Conservation (phyloP, 352 stramenopile genomes). For the Blastocystis sp. region DNA sequence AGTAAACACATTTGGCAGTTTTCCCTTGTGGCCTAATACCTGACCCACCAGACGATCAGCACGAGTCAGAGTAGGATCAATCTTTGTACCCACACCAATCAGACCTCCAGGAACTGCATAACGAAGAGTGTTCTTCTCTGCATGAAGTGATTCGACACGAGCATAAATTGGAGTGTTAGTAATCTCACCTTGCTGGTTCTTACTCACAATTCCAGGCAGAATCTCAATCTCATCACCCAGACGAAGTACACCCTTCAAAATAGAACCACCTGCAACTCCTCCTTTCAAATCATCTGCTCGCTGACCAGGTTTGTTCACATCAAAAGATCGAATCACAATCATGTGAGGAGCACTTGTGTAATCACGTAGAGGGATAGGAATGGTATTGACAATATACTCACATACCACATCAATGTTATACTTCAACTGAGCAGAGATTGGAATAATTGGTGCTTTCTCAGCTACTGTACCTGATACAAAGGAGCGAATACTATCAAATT, state of each 20-base stretch:
- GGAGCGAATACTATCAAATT: constrained; percentile 81
- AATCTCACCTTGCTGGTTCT: constrained; percentile 83
- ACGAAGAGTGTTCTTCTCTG: constrained; percentile 97
- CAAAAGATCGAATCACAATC: constrained; percentile 99
- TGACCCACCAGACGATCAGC: constrained; percentile 98
- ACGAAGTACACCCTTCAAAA: constrained; percentile 89
- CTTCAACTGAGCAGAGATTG: constrained; percentile 96
- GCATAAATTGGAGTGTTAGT: constrained; percentile 78
- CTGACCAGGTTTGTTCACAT: constrained; percentile 99
- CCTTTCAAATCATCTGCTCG: constrained; percentile 88
- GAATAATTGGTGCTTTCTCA: constrained; percentile 94
- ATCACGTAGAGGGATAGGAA: constrained; percentile 90
- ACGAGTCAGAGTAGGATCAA: constrained; percentile 95
- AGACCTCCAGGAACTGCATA: constrained; percentile 95
- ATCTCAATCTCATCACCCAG: constrained; percentile 98
- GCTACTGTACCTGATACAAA: constrained; percentile 77
- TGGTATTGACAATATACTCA: constrained; percentile 97
- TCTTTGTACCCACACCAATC: constrained; percentile 96
- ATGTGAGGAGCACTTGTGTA: constrained; percentile 93
- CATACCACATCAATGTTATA: constrained; percentile 99
- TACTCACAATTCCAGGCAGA: constrained; percentile 93
- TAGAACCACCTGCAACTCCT: constrained; percentile 80
- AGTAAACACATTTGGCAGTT: constrained; percentile 94
- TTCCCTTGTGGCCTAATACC: constrained; percentile 82
- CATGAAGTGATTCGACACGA: constrained; percentile 89